phyloP scores from a whole-genome alignment of 2,329 filamentous ascomycete species.

The Pyrenochaeta sp. region DNA sequence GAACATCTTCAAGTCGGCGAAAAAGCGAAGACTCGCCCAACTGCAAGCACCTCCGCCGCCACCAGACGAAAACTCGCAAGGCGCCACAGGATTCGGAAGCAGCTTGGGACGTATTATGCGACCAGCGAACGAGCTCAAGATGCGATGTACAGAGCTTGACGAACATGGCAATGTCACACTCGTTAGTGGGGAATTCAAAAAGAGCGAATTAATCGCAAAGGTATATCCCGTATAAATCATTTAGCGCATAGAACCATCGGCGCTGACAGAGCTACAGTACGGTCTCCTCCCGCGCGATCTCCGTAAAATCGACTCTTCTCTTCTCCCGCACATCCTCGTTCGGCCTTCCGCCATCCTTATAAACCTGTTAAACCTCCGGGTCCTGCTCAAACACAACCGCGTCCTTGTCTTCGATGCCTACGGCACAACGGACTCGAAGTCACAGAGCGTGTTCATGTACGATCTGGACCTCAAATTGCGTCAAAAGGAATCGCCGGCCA shows the following conservation, averaged over 20 bases:
- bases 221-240: constrained; percentile 53
- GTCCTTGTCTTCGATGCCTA: constrained; percentile 97
- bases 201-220: constrained; percentile 95
- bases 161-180: constrained; percentile 90
- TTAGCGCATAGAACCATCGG: background rate
- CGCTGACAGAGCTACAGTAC: constrained; percentile 65
- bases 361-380: constrained; percentile 94
- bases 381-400: constrained; percentile 92
- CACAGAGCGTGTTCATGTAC: constrained; percentile 97
- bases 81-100: constrained; percentile 51
- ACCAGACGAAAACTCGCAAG: constrained; percentile 62
- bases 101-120: constrained; percentile 76
- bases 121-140: constrained; percentile 81
- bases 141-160: constrained; percentile 95
- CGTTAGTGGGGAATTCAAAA: constrained; percentile 95
- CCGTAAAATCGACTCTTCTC: constrained; percentile 96
- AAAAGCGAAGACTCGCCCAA: constrained; percentile 55
- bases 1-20: constrained; percentile 39
- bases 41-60: constrained; percentile 66
- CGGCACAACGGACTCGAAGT: constrained; percentile 91
- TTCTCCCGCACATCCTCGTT: constrained; percentile 93
- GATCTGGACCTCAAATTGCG: constrained; percentile 92
- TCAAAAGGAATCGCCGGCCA: constrained; percentile 70
- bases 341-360: constrained; percentile 92
- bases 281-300: constrained; percentile 92